These are phyloP conservation scores for Ramalina intermedia DNA, from an alignment of 495 filamentous ascomycete species.

Conservation along the genomic window DNA sequence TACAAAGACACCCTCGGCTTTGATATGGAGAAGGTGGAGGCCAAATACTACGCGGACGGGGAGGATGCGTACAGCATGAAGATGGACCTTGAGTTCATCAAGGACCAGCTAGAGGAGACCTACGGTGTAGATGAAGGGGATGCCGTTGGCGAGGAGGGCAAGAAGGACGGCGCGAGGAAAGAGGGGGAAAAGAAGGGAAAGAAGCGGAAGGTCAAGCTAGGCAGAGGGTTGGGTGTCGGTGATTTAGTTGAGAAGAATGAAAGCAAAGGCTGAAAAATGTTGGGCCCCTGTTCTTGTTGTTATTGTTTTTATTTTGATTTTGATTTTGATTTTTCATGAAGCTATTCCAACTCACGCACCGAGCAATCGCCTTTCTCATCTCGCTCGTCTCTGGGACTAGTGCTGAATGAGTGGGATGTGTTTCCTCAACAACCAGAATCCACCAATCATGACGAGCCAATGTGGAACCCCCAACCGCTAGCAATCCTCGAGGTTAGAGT, in stretches of 20 bases:
- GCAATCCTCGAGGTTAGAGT: no score
- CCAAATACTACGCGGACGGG: conserved; percentile 95
- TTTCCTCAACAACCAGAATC: no score
- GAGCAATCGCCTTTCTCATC: no score
- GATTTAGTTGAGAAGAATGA: conserved; percentile 38
- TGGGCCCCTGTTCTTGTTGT: no score
- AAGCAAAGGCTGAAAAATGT: conserved; percentile 3
- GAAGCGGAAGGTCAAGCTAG: conserved; percentile 62
- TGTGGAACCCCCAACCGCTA: no score
- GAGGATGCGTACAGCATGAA: conserved; percentile 95
- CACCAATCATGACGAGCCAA: no score
- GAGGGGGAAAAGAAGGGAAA: conserved; percentile 24
- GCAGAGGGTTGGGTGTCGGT: conserved; percentile 63
- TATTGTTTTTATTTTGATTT: no score
- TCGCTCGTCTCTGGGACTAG: no score
- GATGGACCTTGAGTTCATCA: conserved; percentile 57
- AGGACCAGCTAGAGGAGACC: conserved; percentile 23
- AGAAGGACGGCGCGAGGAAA: conserved; percentile 26
- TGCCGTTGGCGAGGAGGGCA: conserved; percentile 36
- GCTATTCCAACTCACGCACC: no score
- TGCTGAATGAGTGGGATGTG: no score
- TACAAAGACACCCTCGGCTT: conserved; percentile 92
- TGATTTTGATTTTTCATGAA: no score
- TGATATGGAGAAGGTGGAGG: conserved; percentile 75
- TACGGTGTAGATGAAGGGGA: conserved; percentile 40